These are phyloP conservation scores for Dendrothele bispora DNA, from an alignment of 768 basidiomycete species.

Conservation along the genomic window DNA sequence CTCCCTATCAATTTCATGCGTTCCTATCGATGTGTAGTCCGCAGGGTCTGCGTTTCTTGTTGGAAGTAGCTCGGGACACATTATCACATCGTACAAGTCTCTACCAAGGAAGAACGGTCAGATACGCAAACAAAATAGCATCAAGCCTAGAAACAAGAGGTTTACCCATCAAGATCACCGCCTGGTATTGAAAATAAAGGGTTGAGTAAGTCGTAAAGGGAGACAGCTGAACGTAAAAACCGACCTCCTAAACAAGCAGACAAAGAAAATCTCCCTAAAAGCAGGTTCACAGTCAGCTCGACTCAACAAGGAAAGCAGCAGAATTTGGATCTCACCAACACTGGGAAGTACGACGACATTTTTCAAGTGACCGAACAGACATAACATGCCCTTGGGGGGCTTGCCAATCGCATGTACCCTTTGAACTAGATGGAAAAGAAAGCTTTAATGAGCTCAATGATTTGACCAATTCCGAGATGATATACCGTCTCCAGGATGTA, in stretches of 20 bases:
- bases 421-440: conserved; percentile 46
- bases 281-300: background rate
- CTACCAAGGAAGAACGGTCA: conserved; percentile 30
- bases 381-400: conserved; percentile 55
- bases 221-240: too few species aligned
- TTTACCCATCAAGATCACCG: conserved; percentile 80
- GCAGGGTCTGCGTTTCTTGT: conserved; percentile 50
- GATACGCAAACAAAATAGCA: background rate
- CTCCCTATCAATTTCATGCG: conserved; percentile 42
- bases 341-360: conserved; percentile 76
- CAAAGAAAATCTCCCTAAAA: conserved; percentile 56
- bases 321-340: conserved; percentile 54
- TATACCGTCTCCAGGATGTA: conserved; percentile 74
- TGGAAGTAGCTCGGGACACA: conserved; percentile 55
- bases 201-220: too few species aligned
- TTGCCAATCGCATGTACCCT: conserved; percentile 70
- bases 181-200: conserved; percentile 22
- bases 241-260: conserved; percentile 63
- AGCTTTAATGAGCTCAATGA: conserved; percentile 5
- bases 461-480: background rate
- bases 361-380: conserved; percentile 58
- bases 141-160: background rate
- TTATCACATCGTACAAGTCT: conserved; percentile 65
- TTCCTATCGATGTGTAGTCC: conserved; percentile 40
- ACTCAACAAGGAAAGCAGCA: conserved; percentile 2